These are phyloP conservation scores for Tillandsia leiboldiana DNA, from an alignment of 176 grass and related monocot species.

Conservation along the genomic window DNA sequence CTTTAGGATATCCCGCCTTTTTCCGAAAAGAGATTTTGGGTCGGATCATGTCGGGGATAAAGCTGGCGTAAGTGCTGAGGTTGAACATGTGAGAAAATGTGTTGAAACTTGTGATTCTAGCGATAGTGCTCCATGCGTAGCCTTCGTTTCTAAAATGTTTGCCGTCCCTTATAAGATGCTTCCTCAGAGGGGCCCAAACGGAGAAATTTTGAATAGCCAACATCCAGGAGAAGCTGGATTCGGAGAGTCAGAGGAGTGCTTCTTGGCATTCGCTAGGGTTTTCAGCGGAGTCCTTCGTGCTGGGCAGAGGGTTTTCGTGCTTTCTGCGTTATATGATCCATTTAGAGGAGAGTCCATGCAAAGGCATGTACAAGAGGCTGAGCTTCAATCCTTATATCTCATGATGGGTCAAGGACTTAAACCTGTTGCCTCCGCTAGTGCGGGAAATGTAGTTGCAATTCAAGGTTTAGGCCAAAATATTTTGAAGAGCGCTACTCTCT, in stretches of 20 bases:
- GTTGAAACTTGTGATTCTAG: constrained; percentile 47
- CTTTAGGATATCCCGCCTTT: constrained; percentile 38
- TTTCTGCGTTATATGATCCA: constrained; percentile 76
- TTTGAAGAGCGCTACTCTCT: constrained; percentile 87
- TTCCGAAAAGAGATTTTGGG: constrained; percentile 54
- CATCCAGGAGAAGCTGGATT: constrained; percentile 6
- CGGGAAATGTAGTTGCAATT: constrained; percentile 81
- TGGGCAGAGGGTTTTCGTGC: constrained; percentile 74
- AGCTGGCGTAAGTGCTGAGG: constrained; percentile 37
- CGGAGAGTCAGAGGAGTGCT: constrained; percentile 57
- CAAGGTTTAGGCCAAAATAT: constrained; percentile 68
- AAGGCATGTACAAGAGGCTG: constrained; percentile 70
- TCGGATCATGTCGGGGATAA: constrained; percentile 14
- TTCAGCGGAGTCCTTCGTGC: constrained; percentile 63
- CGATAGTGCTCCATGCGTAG: constrained; percentile 44
- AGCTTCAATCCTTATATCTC: constrained; percentile 66
- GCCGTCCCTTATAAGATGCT: constrained; percentile 51
- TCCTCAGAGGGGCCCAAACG: constrained; percentile 40
- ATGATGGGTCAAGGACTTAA: constrained; percentile 78
- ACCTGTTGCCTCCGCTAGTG: constrained; percentile 37
- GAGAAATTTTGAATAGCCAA: constrained; percentile 40
- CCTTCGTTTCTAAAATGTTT: constrained; percentile 96
- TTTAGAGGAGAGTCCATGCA: constrained; percentile 50
- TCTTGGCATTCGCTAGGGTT: constrained; percentile 85
- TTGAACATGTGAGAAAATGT: constrained; percentile 60